Evolutionary conservation across 2,329 filamentous ascomycete genomes (phyloP).

Genomic region (Scolecobasidium constrictum): DNA sequence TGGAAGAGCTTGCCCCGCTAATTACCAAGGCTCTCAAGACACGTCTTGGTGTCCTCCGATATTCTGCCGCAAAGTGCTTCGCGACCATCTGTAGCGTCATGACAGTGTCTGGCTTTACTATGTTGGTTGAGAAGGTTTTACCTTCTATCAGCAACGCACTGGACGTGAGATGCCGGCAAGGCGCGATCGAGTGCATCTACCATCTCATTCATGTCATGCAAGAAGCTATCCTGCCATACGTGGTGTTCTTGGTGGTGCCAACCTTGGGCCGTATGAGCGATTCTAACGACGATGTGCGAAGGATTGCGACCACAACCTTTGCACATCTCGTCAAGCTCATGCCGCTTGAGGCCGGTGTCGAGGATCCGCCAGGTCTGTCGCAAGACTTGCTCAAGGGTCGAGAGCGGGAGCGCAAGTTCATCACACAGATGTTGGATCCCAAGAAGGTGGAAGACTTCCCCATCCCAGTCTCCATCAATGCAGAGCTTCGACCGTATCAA

Average conservation of each 20-base stretch:
- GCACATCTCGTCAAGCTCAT: conserved; percentile 95
- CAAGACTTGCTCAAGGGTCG: conserved; percentile 78
- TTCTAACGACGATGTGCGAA: conserved; percentile 86
- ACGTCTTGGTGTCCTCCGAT: conserved; percentile 81
- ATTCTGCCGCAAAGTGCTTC: conserved; percentile 94
- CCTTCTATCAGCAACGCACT: conserved; percentile 85
- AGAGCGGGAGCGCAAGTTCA: conserved; percentile 92
- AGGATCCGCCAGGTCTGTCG: conserved; percentile 87
- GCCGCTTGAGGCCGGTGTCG: conserved; percentile 91
- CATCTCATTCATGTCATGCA: conserved; percentile 98
- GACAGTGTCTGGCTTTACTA: conserved; percentile 89
- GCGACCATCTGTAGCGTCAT: conserved; percentile 97
- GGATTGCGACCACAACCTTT: conserved; percentile 93
- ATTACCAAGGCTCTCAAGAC: conserved; percentile 83
- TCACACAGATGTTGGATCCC: conserved; percentile 87
- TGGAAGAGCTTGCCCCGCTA: conserved; percentile 72
- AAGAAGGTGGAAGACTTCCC: conserved; percentile 93
- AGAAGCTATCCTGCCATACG: conserved; percentile 87
- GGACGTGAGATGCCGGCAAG: conserved; percentile 82
- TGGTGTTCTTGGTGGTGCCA: conserved; percentile 96
- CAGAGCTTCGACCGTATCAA: conserved; percentile 90
- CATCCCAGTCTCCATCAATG: conserved; percentile 95
- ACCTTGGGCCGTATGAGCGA: conserved; percentile 97
- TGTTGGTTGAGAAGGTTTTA: conserved; percentile 83
- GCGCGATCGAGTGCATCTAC: conserved; percentile 89